These are phyloP conservation scores for Russula sp. DNA, from an alignment of 768 basidiomycete species.

Conservation along the genomic window DNA sequence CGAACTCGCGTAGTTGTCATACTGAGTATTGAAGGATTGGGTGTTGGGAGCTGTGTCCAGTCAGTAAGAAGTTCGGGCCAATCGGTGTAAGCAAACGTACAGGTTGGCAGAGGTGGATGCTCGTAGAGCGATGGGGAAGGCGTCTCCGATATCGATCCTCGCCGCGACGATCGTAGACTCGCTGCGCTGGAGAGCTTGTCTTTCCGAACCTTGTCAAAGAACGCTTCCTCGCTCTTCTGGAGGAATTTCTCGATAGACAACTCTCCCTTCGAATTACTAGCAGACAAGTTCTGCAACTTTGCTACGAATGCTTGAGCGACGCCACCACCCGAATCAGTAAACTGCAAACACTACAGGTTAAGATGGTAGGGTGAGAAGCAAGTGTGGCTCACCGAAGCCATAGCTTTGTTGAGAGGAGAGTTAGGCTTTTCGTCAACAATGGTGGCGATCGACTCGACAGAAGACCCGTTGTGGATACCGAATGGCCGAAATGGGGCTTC, in stretches of 20 bases:
- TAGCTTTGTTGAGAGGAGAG: conserved; percentile 91
- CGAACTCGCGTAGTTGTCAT: conserved; percentile 43
- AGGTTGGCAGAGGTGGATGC: conserved; percentile 62
- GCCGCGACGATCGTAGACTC: conserved; percentile 71
- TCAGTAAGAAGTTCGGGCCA: conserved; percentile 25
- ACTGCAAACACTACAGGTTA: conserved; percentile 39
- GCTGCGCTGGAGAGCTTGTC: conserved; percentile 82
- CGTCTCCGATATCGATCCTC: conserved; percentile 78
- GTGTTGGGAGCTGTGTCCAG: conserved; percentile 36
- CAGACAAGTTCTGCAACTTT: conserved; percentile 67
- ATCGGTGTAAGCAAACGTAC: conserved; percentile 40
- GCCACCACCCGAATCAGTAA: conserved; percentile 90
- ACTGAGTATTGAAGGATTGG: conserved; percentile 41
- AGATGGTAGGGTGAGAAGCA: conserved; percentile 6
- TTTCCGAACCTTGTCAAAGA: conserved; percentile 85
- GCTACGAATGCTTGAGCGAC: conserved; percentile 86
- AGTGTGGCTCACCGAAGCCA: conserved; percentile 59
- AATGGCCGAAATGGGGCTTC: conserved; percentile 74
- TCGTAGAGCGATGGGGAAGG: conserved; percentile 49
- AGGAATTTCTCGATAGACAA: conserved; percentile 89
- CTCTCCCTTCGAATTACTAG: conserved; percentile 87
- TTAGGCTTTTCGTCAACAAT: conserved; percentile 88
- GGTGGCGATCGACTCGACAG: conserved; percentile 86
- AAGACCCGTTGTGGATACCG: conserved; percentile 70
- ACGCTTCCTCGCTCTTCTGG: conserved; percentile 86